A percentile compares a stretch with the other conserved stretches of the same genome.
Conservation (phyloP, 1,284 basidiomycete genomes). For the Tylopilus sp. region DNA sequence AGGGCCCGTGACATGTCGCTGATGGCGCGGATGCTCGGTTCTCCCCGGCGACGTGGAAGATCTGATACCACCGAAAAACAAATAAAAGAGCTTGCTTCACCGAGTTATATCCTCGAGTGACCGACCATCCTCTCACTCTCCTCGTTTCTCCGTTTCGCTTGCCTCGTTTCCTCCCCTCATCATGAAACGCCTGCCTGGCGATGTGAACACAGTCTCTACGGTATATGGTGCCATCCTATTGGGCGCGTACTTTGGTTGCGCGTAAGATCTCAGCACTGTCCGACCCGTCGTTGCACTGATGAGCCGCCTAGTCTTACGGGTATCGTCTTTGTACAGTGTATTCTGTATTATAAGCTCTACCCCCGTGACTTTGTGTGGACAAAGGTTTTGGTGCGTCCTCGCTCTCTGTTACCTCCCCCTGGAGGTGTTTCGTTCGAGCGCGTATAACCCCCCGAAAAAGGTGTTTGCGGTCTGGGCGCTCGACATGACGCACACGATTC, state of each 20-base stretch:
- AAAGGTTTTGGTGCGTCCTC: slow-evolving; percentile 39
- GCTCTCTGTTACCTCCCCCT: no score
- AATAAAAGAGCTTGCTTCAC: slow-evolving; percentile 24
- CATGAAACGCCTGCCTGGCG: slow-evolving; percentile 26
- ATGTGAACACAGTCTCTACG: slow-evolving; percentile 32
- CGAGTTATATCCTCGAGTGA: slow-evolving; percentile 17
- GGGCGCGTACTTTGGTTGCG: slow-evolving; percentile 30
- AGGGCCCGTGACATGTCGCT: background rate
- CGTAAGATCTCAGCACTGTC: slow-evolving; percentile 12
- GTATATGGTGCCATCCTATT: slow-evolving; percentile 31
- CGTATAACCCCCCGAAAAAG: slow-evolving; percentile 6
- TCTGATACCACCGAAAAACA: background rate
- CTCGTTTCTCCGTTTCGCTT: background rate
- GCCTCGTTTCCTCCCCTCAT: background rate
- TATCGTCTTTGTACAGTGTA: slow-evolving; percentile 41
- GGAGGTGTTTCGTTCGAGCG: no score
- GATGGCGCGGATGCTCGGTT: background rate
- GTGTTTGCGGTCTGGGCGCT: slow-evolving; percentile 31
- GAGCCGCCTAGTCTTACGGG: slow-evolving; percentile 39
- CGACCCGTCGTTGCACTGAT: slow-evolving; percentile 7
- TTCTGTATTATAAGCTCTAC: slow-evolving; percentile 44
- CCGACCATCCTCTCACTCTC: slow-evolving; percentile 28
- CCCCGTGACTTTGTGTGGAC: slow-evolving; percentile 34
- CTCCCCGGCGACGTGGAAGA: background rate
- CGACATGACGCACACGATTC: slow-evolving; percentile 31